A percentile compares a stretch with the other conserved stretches of the same genome.
phyloP scores from a whole-genome alignment of 1,284 basidiomycete genomes.

The Fomitopsis schrenkii region DNA sequence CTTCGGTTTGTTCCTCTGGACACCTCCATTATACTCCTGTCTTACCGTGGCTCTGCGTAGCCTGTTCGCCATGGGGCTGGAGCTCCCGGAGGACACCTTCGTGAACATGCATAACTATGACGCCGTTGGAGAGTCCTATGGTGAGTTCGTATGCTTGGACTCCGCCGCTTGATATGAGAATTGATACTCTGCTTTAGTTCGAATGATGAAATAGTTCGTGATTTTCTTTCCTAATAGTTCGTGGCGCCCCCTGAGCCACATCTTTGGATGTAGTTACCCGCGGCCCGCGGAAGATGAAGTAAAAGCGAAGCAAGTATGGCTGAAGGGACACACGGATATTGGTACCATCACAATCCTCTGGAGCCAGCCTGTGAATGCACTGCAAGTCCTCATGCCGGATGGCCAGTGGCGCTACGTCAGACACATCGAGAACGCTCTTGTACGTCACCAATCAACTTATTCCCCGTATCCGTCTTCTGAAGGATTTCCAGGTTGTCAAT shows the following conservation, averaged over 20 bases:
- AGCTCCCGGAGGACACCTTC: constrained; percentile 31
- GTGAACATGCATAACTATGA: constrained; percentile 33
- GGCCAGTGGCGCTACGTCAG: constrained; percentile 55
- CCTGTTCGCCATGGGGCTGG: constrained; percentile 23
- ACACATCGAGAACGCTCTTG: constrained; percentile 57
- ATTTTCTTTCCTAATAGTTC: neutral
- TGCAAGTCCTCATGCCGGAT: constrained; percentile 51
- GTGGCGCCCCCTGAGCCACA: neutral
- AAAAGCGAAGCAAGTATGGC: constrained; percentile 51
- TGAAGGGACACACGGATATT: constrained; percentile 57
- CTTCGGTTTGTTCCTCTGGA: constrained; percentile 15
- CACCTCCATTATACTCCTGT: constrained; percentile 3
- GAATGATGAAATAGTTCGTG: constrained; percentile 34
- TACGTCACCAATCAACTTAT: constrained; percentile 18
- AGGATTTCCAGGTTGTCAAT: constrained; percentile 40
- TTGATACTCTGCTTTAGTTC: constrained; percentile 12
- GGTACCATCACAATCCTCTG: constrained; percentile 49
- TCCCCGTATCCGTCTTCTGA: neutral
- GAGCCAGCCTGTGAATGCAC: constrained; percentile 54
- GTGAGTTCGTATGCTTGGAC: constrained; percentile 18
- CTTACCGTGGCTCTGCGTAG: constrained; percentile 9
- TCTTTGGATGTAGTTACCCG: constrained; percentile 22
- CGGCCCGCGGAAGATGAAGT: constrained; percentile 41
- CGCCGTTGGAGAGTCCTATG: constrained; percentile 19
- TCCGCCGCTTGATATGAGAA: neutral